Conservation (phyloP, 306 rosid species). For the Hippophae gyantsensis region DNA sequence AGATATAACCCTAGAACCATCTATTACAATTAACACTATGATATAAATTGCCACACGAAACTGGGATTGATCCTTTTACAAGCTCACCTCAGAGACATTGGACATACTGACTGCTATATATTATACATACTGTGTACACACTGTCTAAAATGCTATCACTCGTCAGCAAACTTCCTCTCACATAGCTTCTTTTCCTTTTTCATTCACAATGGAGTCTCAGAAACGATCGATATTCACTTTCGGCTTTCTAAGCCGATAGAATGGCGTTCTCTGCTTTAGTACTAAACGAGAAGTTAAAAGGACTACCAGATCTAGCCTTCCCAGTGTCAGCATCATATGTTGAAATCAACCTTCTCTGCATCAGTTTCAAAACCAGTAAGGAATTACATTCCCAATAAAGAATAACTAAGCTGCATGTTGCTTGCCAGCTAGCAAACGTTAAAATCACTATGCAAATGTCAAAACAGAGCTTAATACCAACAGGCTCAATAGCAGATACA, state of each 20-base stretch:
- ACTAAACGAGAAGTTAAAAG: conserved; percentile 18
- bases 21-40: conserved; percentile 11
- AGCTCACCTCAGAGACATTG: background rate
- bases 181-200: background rate
- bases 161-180: conserved; percentile 3
- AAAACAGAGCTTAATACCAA: too few relatives aligned
- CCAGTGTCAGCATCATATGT: conserved; percentile 32
- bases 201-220: background rate
- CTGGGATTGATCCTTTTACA: conserved; percentile 11
- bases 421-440: background rate
- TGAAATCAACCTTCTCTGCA: conserved; percentile 59
- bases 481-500: too few relatives aligned
- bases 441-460: too few relatives aligned
- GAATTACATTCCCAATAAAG: background rate
- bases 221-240: conserved; percentile 9
- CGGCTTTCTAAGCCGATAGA: conserved; percentile 39
- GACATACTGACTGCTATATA: background rate
- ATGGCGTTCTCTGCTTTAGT: conserved; percentile 43
- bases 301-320: conserved; percentile 29
- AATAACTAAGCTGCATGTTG: background rate
- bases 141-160: background rate
- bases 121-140: conserved; percentile 17
- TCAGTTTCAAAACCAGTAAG: background rate
- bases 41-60: conserved; percentile 21
- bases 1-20: conserved; percentile 18